Evolutionary conservation across 2,329 filamentous ascomycete genomes (phyloP).

Genomic region (Penicillium vulpinum): DNA sequence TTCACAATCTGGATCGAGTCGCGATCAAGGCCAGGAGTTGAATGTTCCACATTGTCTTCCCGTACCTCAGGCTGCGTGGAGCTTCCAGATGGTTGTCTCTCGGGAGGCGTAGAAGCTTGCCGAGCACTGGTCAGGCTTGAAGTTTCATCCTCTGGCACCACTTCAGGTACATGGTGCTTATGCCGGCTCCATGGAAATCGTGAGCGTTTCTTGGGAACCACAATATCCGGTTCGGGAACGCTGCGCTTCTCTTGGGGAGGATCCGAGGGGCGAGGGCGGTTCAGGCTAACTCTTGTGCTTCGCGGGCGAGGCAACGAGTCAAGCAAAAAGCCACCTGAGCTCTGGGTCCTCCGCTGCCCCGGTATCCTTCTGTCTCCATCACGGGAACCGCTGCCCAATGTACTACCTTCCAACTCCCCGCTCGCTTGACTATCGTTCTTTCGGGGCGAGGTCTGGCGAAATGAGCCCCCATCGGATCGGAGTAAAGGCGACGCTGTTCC

Average conservation of each 20-base stretch:
- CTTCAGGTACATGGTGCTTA: slow-evolving; percentile 34
- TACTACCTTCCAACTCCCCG: slow-evolving; percentile 40
- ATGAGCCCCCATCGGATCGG: slow-evolving; percentile 21
- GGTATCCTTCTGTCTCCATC: slow-evolving; percentile 31
- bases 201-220: slow-evolving; percentile 38
- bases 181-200: slow-evolving; percentile 37
- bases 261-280: slow-evolving; percentile 26
- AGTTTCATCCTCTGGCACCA: slow-evolving; percentile 24
- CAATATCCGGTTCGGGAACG: slow-evolving; percentile 36
- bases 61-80: slow-evolving; percentile 15
- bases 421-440: slow-evolving; percentile 33
- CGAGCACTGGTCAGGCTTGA: slow-evolving; percentile 9
- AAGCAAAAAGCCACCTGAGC: slow-evolving; percentile 49
- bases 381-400: slow-evolving; percentile 38
- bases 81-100: slow-evolving; percentile 13
- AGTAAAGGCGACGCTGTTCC: slow-evolving; percentile 3
- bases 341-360: slow-evolving; percentile 28
- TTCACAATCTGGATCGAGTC: slow-evolving; percentile 90
- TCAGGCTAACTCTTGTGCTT: slow-evolving; percentile 27
- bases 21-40: slow-evolving; percentile 56
- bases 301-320: slow-evolving; percentile 39
- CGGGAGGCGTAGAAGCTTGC: slow-evolving; percentile 13
- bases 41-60: slow-evolving; percentile 11
- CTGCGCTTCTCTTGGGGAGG: slow-evolving; percentile 43
- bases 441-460: slow-evolving; percentile 18